Conservation (phyloP, 108 stramenopile genomes). For the Ochromonas danica region DNA sequence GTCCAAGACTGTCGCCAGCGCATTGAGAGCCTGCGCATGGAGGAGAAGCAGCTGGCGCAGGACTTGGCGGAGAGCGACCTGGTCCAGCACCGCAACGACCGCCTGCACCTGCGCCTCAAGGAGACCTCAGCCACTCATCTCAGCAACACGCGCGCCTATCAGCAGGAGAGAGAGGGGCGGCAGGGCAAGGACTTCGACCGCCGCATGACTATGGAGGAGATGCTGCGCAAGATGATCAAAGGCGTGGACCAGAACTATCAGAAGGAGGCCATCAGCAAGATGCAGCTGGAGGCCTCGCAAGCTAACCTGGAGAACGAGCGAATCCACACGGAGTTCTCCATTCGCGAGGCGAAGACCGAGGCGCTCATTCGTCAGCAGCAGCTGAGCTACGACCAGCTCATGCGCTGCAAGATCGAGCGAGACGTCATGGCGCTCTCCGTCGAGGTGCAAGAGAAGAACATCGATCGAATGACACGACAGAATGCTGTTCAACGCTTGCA, state of each 20-base stretch:
- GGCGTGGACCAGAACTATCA: neutral
- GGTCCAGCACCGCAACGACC: neutral
- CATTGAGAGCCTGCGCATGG: neutral
- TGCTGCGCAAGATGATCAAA: neutral
- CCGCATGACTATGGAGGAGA: conserved; percentile 1
- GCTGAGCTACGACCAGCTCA: neutral
- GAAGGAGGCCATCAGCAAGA: neutral
- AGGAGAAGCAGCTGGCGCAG: neutral
- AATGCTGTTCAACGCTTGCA: no score
- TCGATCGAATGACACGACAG: neutral
- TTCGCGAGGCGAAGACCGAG: neutral
- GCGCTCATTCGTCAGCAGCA: neutral
- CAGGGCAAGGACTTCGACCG: neutral
- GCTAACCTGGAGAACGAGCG: neutral
- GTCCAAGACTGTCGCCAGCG: neutral
- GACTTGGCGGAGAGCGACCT: neutral
- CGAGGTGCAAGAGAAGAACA: neutral
- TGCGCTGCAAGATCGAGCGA: neutral
- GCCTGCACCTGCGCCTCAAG: neutral
- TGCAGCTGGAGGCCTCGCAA: neutral
- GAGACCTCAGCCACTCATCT: neutral
- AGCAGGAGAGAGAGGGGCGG: neutral
- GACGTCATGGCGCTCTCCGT: neutral
- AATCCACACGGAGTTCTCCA: neutral
- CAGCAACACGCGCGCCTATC: neutral